Conservation (phyloP, 768 basidiomycete genomes). For the Boletus fagicola region DNA sequence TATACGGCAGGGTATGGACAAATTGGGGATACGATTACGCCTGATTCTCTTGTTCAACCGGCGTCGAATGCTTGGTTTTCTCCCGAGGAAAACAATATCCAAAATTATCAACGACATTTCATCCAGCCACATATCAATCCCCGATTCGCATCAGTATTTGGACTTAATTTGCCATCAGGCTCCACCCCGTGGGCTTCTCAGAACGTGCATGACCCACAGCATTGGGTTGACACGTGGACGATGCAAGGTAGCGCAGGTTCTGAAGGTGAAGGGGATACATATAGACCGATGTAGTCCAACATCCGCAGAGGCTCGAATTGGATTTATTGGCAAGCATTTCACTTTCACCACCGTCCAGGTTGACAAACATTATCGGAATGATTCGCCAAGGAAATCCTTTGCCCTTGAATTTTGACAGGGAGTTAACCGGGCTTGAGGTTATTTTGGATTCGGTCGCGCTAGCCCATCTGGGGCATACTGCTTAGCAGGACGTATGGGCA, state of each 20-base stretch:
- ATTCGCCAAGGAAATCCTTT: neutral
- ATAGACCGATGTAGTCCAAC: conserved; percentile 28
- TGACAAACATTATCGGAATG: neutral
- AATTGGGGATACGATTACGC: conserved; percentile 23
- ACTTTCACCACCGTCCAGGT: neutral
- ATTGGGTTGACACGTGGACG: conserved; percentile 43
- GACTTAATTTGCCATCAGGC: conserved; percentile 38
- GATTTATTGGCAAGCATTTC: conserved; percentile 17
- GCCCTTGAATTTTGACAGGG: neutral
- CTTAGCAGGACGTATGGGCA: neutral
- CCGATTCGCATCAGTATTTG: conserved; percentile 68
- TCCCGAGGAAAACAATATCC: conserved; percentile 8
- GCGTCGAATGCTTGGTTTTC: conserved; percentile 20
- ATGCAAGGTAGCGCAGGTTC: conserved; percentile 29
- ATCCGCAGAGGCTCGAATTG: conserved; percentile 12
- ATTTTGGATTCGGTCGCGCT: neutral
- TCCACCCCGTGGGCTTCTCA: conserved; percentile 25
- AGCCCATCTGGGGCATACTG: neutral
- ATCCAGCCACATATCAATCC: conserved; percentile 88
- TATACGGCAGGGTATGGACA: conserved; percentile 45
- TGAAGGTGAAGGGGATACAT: conserved; percentile 24
- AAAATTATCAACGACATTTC: conserved; percentile 28
- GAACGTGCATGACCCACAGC: conserved; percentile 12
- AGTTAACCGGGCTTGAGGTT: neutral
- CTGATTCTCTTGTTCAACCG: conserved; percentile 14